A percentile compares a stretch with the other conserved stretches of the same genome.
These are phyloP conservation scores for Colletotrichum zoysiae DNA, from an alignment of 2,329 filamentous ascomycete genomes.

Conservation along the genomic window DNA sequence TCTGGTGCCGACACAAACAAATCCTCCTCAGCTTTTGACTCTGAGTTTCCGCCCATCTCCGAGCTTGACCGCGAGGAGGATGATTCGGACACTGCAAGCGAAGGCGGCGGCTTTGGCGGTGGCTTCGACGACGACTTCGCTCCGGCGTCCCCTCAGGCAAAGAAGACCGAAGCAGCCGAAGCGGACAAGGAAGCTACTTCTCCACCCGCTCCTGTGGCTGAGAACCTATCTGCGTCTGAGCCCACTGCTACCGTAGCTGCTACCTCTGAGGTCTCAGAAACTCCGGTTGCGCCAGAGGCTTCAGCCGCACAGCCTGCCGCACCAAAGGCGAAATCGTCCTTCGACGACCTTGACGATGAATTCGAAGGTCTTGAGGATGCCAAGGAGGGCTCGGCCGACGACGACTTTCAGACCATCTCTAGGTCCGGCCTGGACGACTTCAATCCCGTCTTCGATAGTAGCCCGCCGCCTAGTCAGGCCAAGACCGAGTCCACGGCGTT, in stretches of 20 bases:
- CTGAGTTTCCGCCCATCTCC: slow-evolving; percentile 94
- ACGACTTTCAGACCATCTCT: slow-evolving; percentile 82
- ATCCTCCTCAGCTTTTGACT: slow-evolving; percentile 68
- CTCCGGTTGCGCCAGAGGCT: slow-evolving; percentile 42
- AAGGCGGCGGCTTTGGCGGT: slow-evolving; percentile 86
- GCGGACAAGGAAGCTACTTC: slow-evolving; percentile 40
- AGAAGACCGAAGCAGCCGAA: slow-evolving; percentile 45
- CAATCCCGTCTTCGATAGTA: slow-evolving; percentile 84
- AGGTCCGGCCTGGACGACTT: slow-evolving; percentile 81
- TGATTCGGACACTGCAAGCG: slow-evolving; percentile 84
- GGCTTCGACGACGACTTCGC: slow-evolving; percentile 96
- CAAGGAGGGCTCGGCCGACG: slow-evolving; percentile 82
- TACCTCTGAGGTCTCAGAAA: slow-evolving; percentile 42
- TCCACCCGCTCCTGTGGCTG: slow-evolving; percentile 1
- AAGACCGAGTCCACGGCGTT: slow-evolving; percentile 68
- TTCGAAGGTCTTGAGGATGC: slow-evolving; percentile 88
- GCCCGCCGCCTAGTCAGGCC: slow-evolving; percentile 65
- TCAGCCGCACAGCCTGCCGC: slow-evolving; percentile 45
- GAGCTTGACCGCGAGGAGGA: slow-evolving; percentile 77
- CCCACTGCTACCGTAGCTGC: slow-evolving; percentile 48
- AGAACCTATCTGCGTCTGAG: slow-evolving; percentile 7
- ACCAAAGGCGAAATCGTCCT: slow-evolving; percentile 62
- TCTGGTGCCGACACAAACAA: slow-evolving; percentile 57
- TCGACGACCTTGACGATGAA: slow-evolving; percentile 83
- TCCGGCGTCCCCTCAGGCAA: slow-evolving; percentile 65